phyloP scores from a whole-genome alignment of 495 filamentous ascomycete species.

The Tuber borchii region DNA sequence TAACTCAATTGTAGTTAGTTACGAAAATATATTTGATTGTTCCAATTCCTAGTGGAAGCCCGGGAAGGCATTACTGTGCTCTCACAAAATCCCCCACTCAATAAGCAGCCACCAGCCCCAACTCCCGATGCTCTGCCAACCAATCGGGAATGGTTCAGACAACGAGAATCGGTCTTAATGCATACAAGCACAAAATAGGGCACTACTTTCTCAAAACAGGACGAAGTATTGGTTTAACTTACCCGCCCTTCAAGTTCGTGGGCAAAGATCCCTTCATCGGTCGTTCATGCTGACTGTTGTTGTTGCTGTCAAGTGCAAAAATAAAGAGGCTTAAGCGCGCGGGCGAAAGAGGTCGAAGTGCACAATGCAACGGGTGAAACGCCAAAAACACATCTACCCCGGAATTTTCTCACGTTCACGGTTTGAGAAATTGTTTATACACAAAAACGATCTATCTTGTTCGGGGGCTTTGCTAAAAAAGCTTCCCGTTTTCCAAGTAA shows the following conservation, averaged over 20 bases:
- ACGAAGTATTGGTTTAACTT: too few relatives aligned
- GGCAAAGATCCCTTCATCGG: background rate
- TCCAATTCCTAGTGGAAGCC: background rate
- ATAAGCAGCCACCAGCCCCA: background rate
- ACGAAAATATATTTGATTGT: too few relatives aligned
- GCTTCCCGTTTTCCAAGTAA: background rate
- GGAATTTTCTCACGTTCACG: background rate
- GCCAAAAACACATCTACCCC: background rate
- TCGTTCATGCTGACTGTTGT: slow-evolving; percentile 5
- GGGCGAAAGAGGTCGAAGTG: background rate
- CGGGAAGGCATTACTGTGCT: background rate
- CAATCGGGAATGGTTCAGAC: background rate
- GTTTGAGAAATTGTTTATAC: background rate
- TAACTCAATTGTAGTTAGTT: too few relatives aligned
- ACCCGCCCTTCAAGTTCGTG: background rate
- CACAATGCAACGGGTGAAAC: background rate
- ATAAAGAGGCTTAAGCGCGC: background rate
- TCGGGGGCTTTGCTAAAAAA: background rate
- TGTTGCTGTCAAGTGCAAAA: background rate
- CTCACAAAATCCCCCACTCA: background rate
- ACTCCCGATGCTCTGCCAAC: background rate
- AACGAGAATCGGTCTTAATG: background rate
- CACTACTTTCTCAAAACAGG: background rate
- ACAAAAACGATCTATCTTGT: background rate
- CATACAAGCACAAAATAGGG: background rate